phyloP scores from a whole-genome alignment of 768 basidiomycete species.

The Ramaria rubella region DNA sequence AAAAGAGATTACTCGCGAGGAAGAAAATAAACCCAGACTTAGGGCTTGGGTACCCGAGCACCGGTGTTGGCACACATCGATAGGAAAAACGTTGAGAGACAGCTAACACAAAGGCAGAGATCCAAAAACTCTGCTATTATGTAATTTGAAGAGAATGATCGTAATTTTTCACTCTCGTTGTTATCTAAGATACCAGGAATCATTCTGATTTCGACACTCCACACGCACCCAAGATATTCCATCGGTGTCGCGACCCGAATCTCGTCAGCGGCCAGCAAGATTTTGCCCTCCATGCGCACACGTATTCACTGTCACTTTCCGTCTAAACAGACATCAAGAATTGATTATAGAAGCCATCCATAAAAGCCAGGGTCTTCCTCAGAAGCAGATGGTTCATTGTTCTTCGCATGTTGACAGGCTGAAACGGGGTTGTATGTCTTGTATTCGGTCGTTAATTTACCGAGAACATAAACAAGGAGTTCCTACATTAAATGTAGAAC shows the following conservation, averaged over 20 bases:
- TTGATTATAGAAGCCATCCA: conserved; percentile 33
- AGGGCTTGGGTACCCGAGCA: no score
- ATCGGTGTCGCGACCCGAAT: not conserved
- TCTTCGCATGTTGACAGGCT: conserved; percentile 20
- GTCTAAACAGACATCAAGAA: not conserved
- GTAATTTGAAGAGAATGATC: no score
- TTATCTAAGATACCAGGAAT: no score
- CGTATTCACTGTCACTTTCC: not conserved
- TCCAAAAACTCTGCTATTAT: no score
- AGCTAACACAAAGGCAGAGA: no score
- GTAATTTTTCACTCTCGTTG: not conserved
- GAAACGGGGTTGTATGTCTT: conserved; percentile 20
- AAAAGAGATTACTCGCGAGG: no score
- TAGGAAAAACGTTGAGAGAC: no score
- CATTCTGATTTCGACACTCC: not conserved
- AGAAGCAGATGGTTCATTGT: not conserved
- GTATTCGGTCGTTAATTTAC: not conserved
- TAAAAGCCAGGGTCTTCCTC: conserved; percentile 11
- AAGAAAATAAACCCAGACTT: no score
- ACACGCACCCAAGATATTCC: not conserved
- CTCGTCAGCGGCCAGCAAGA: not conserved
- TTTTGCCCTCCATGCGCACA: not conserved
- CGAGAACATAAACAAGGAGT: not conserved
- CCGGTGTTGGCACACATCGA: no score
- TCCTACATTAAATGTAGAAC: not conserved